Percentiles rank a stretch among this genome's conserved stretches.
These are phyloP conservation scores for Perilla frutescens DNA, from an alignment of 257 asterid genomes.

Conservation along the genomic window DNA sequence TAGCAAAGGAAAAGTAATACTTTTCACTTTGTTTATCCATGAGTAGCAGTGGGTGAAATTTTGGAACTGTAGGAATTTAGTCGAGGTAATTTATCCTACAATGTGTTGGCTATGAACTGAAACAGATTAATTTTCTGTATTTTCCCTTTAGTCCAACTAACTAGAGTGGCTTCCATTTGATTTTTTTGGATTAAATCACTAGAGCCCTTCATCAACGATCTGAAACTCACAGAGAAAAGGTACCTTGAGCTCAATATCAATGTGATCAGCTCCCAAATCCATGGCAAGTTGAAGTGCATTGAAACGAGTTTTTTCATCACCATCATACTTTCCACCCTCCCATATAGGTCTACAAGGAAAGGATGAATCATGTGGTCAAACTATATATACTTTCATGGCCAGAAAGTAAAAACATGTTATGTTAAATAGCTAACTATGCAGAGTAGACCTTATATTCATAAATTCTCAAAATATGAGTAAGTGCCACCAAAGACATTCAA, in stretches of 20 bases:
- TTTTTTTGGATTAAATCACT: neutral
- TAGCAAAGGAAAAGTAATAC: neutral
- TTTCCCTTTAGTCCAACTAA: neutral
- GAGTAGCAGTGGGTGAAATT: neutral
- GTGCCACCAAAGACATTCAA: slow-evolving; percentile 1
- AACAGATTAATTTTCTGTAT: neutral
- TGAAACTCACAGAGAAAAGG: slow-evolving; percentile 19
- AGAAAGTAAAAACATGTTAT: slow-evolving; percentile 12
- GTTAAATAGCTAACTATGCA: neutral
- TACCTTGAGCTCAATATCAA: slow-evolving; percentile 96
- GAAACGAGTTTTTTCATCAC: slow-evolving; percentile 76
- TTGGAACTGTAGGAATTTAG: neutral
- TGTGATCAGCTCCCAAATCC: slow-evolving; percentile 97
- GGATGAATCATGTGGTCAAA: slow-evolving; percentile 29
- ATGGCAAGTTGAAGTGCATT: slow-evolving; percentile 77
- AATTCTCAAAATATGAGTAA: neutral
- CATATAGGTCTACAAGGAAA: slow-evolving; percentile 72
- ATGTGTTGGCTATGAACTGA: slow-evolving; percentile 3
- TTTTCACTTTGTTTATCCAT: neutral
- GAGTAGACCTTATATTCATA: neutral
- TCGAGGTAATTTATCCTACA: slow-evolving; percentile 9
- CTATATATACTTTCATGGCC: slow-evolving; percentile 8
- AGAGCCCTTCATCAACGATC: slow-evolving; percentile 13
- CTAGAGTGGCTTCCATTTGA: neutral
- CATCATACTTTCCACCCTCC: slow-evolving; percentile 97